These are phyloP conservation scores for Acarospora socialis DNA, from an alignment of 2,329 filamentous ascomycete species.

Conservation along the genomic window DNA sequence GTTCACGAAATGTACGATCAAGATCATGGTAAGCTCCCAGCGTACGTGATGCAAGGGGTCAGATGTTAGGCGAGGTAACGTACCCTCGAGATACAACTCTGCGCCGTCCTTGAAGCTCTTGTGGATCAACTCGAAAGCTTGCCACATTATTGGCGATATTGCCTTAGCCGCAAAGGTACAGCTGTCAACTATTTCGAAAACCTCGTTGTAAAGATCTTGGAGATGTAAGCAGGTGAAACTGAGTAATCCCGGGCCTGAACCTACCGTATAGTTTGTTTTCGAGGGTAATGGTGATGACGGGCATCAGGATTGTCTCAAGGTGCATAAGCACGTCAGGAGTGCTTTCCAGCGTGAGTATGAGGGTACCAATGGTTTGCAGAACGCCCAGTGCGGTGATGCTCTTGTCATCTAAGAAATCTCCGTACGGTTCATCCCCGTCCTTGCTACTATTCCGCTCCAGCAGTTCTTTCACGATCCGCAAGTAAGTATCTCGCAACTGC, in stretches of 20 bases:
- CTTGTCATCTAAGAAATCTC: conserved; percentile 93
- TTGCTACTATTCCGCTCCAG: conserved; percentile 69
- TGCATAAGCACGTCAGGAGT: conserved; percentile 90
- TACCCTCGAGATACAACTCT: conserved; percentile 78
- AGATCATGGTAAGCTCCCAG: too few species aligned
- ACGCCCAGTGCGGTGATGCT: conserved; percentile 95
- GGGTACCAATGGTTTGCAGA: conserved; percentile 89
- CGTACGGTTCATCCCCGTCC: conserved; percentile 64
- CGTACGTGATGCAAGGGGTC: too few species aligned
- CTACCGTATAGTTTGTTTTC: conserved; percentile 92
- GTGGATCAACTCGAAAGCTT: conserved; percentile 93
- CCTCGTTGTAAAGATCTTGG: conserved; percentile 83
- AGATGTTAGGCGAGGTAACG: conserved; percentile 4
- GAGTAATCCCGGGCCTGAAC: conserved; percentile 13
- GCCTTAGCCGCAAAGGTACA: conserved; percentile 95
- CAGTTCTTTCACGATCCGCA: conserved; percentile 82
- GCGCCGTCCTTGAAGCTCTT: conserved; percentile 93
- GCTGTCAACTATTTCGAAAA: conserved; percentile 98
- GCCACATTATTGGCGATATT: conserved; percentile 96
- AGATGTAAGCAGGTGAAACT: neutral
- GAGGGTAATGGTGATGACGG: conserved; percentile 86
- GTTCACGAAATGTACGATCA: too few species aligned
- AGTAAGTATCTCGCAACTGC: conserved; percentile 88
- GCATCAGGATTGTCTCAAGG: conserved; percentile 92
- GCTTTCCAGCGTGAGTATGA: conserved; percentile 93